Evolutionary conservation across 2,329 filamentous ascomycete species (phyloP).

Genomic region (Penicillium sclerotiorum): DNA sequence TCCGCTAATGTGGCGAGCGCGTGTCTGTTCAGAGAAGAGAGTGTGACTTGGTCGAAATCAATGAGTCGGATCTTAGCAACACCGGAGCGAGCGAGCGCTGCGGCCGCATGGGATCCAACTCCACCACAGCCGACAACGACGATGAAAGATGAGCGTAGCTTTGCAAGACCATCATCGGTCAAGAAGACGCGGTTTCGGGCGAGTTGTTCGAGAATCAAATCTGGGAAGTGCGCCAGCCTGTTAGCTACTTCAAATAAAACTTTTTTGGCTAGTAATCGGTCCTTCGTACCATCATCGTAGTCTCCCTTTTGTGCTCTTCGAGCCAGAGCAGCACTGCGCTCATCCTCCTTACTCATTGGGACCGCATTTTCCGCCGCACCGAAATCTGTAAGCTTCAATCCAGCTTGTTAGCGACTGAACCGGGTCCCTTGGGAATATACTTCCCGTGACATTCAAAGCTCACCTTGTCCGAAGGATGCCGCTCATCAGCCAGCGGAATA

Average conservation of each 20-base stretch:
- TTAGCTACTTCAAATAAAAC: background rate
- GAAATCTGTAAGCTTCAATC: slow-evolving; percentile 54
- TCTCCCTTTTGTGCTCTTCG: slow-evolving; percentile 63
- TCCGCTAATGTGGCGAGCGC: slow-evolving; percentile 92
- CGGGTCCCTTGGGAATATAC: background rate
- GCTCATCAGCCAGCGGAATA: slow-evolving; percentile 58
- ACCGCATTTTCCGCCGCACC: slow-evolving; percentile 41
- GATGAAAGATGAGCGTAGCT: slow-evolving; percentile 79
- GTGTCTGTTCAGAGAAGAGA: slow-evolving; percentile 94
- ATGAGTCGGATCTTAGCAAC: slow-evolving; percentile 85
- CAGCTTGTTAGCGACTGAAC: slow-evolving; percentile 29
- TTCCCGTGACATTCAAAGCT: slow-evolving; percentile 2
- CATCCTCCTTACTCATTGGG: slow-evolving; percentile 55
- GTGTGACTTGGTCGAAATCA: slow-evolving; percentile 96
- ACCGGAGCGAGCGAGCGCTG: slow-evolving; percentile 84
- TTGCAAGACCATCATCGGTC: slow-evolving; percentile 75
- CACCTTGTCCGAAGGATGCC: slow-evolving; percentile 56
- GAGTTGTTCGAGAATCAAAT: slow-evolving; percentile 90
- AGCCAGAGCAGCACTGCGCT: slow-evolving; percentile 60
- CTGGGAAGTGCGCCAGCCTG: slow-evolving; percentile 43
- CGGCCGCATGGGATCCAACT: slow-evolving; percentile 88
- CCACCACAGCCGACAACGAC: slow-evolving; percentile 92
- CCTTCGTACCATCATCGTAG: slow-evolving; percentile 60
- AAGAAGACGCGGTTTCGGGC: slow-evolving; percentile 92
- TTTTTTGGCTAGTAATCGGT: background rate